Conservation (phyloP, 1,284 basidiomycete species). For the Austroboletus niveus region DNA sequence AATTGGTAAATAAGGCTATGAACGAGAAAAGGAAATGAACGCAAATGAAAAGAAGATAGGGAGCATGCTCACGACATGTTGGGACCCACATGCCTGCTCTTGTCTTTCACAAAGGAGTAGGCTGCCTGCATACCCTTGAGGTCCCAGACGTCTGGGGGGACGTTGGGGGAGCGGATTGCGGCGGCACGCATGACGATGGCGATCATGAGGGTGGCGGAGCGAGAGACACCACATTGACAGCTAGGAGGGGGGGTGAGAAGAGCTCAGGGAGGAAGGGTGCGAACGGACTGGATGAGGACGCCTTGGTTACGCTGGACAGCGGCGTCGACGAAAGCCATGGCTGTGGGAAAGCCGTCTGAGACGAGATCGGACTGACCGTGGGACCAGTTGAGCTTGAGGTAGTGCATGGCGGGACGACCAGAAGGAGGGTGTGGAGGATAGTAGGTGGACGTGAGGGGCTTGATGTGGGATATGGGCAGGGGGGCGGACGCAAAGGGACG, state of each 20-base stretch:
- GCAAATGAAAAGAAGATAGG: constrained; percentile 20
- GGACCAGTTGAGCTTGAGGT: constrained; percentile 93
- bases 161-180: constrained; percentile 62
- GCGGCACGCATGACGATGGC: constrained; percentile 96
- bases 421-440: constrained; percentile 61
- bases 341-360: constrained; percentile 70
- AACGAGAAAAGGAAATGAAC: constrained; percentile 14
- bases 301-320: constrained; percentile 73
- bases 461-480: constrained; percentile 45
- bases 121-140: constrained; percentile 90
- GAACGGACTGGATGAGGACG: constrained; percentile 83
- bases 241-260: constrained; percentile 40
- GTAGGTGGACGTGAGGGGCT: constrained; percentile 47
- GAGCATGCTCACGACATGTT: constrained; percentile 85
- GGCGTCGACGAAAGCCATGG: constrained; percentile 79
- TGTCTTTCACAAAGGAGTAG: constrained; percentile 88
- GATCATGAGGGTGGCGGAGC: constrained; percentile 90
- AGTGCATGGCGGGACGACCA: constrained; percentile 78
- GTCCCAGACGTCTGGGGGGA: constrained; percentile 74
- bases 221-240: constrained; percentile 95
- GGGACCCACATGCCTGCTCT: constrained; percentile 86
- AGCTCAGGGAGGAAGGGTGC: not conserved
- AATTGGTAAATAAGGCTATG: constrained; percentile 92
- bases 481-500: constrained; percentile 68
- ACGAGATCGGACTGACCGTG: constrained; percentile 92